Base-by-base conservation (phyloP, 2,329 filamentous ascomycete species). In the Cercospora zeina region DNA sequence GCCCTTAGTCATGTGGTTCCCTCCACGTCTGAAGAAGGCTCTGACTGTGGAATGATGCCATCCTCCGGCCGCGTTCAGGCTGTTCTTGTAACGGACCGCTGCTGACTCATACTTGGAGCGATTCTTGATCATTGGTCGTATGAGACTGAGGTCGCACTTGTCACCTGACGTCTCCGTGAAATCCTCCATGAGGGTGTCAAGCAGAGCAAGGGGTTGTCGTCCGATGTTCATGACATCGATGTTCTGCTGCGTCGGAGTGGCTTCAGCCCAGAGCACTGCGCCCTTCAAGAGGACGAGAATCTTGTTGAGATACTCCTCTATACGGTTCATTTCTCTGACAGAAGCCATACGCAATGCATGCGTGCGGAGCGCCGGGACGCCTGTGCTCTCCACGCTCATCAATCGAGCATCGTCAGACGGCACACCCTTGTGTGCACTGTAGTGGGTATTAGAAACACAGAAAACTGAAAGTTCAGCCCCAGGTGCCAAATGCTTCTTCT, bases 361-460 rank as follows among this genome's bases (percentile, higher is more conserved):
- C 2, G 4, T 27, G 39, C 70, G 67, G 3, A 72, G 58, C 1
- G 33, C 57, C 5, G 67, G 70, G 10, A 72, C 65, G 0, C 64
- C 66, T 4, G 70, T 72, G 31, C 33, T 33, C 6, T 61, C 59
- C 0, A 65, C 49, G 7, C 49, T 58, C 16, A 71, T 61, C 6
- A 59, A 51, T 0, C 54, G 31, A 0, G 59, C 45, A 8, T 27
- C 34, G 1, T 31, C 21, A 0, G 34, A 30, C 1, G 34, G 56
- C 1, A 36, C 50, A 2, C 64, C 67, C 37, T 70, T 71, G 30
- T 62, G 55, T 1, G 54, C 60, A 4, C 31, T 45, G 58, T 73
- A 73, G 47, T 72, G 70, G 3, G 47, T 51, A 33, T 69, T 72
- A 1, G 67, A 70, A 4, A 73, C 59, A 51, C 65, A 68, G 42